phyloP scores from a whole-genome alignment of 1,139 yeast genomes.

The Pichia sp. region DNA sequence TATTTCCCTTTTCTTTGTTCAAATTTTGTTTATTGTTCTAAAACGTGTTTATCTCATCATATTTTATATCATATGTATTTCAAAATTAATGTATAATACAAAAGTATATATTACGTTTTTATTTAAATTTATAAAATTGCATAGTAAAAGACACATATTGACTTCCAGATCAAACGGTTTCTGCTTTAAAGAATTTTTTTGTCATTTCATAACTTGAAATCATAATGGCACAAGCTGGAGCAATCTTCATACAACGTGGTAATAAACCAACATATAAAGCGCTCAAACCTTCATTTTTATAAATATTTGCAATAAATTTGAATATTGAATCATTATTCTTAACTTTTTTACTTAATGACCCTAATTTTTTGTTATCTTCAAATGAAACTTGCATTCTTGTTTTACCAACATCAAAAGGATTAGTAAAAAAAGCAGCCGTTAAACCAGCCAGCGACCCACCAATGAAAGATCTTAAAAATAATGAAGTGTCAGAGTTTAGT shows the following conservation, averaged over 20 bases:
- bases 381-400: constrained; percentile 76
- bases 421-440: constrained; percentile 78
- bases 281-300: constrained; percentile 61
- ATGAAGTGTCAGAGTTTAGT: constrained; percentile 28
- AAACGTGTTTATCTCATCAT: no score
- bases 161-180: background rate
- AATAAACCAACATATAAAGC: constrained; percentile 80
- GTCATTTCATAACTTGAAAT: constrained; percentile 90
- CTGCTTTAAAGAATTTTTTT: constrained; percentile 50
- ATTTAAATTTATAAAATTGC: background rate
- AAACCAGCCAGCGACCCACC: constrained; percentile 85
- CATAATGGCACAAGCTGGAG: constrained; percentile 98
- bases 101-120: background rate
- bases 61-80: background rate
- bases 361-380: constrained; percentile 19
- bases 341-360: constrained; percentile 8
- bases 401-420: constrained; percentile 96
- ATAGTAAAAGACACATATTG: background rate
- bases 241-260: constrained; percentile 84
- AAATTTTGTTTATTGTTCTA: no score
- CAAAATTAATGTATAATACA: background rate
- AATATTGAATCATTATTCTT: constrained; percentile 46
- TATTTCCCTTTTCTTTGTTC: background rate
- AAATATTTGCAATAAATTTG: constrained; percentile 53
- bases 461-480: constrained; percentile 67